These are phyloP conservation scores for Fusarium sp. DNA, from an alignment of 2,329 filamentous ascomycete genomes.

Conservation along the genomic window DNA sequence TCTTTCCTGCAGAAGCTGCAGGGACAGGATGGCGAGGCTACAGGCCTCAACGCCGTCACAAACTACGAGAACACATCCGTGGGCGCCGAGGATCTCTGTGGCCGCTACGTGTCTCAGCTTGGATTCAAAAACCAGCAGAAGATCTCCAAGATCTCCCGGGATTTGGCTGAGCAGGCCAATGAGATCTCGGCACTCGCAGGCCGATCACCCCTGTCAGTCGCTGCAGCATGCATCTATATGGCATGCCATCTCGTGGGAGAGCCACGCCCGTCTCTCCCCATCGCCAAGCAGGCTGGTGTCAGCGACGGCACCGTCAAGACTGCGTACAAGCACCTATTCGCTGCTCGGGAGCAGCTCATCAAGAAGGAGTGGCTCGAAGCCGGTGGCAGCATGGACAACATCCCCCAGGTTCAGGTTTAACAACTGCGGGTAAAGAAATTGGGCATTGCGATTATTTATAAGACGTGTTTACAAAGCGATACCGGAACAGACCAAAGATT, in stretches of 20 bases:
- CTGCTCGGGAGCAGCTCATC: slow-evolving; percentile 78
- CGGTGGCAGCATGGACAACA: slow-evolving; percentile 76
- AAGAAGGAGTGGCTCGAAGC: slow-evolving; percentile 79
- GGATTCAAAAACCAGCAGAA: slow-evolving; percentile 76
- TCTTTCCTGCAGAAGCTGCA: slow-evolving; percentile 84
- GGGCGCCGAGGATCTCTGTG: slow-evolving; percentile 85
- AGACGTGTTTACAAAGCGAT: background rate
- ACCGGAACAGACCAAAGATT: background rate
- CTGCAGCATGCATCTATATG: slow-evolving; percentile 97
- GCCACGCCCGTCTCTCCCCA: slow-evolving; percentile 84
- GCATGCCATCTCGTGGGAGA: slow-evolving; percentile 88
- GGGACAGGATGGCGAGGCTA: slow-evolving; percentile 63
- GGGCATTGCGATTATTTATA: background rate
- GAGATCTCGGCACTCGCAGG: slow-evolving; percentile 86
- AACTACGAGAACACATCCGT: slow-evolving; percentile 83
- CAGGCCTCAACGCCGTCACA: slow-evolving; percentile 67
- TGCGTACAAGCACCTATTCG: slow-evolving; percentile 90
- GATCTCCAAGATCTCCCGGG: slow-evolving; percentile 83
- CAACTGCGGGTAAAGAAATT: background rate
- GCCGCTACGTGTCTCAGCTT: slow-evolving; percentile 89
- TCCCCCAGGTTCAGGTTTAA: slow-evolving; percentile 65
- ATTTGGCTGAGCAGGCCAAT: slow-evolving; percentile 82
- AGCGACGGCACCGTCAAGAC: slow-evolving; percentile 98
- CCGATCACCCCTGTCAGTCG: slow-evolving; percentile 92
- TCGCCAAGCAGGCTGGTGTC: slow-evolving; percentile 85